phyloP scores from a whole-genome alignment of 23 red algal species.

The Pyropia haitanensis region DNA sequence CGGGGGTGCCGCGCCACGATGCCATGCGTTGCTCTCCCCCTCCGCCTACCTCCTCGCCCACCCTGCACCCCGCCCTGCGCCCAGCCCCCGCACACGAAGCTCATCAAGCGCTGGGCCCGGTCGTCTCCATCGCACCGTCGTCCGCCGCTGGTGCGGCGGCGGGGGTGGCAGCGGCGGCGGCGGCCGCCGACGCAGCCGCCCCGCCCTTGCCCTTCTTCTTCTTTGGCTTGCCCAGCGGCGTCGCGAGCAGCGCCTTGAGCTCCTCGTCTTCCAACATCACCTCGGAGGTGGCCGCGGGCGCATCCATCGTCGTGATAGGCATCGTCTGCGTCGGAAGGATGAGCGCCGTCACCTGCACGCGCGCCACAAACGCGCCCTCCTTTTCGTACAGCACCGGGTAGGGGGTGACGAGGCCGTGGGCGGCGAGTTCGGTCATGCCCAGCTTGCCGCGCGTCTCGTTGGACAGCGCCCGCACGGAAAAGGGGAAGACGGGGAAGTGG shows the following conservation, averaged over 20 bases:
- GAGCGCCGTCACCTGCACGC: conserved; percentile 77
- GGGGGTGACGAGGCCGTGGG: conserved; percentile 74
- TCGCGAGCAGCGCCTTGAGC: conserved; percentile 55
- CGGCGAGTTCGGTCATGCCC: conserved; percentile 86
- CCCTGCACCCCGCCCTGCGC: no score
- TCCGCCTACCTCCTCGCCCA: no score
- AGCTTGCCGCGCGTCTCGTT: conserved; percentile 70
- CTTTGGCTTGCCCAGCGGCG: conserved; percentile 56
- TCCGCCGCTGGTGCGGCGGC: no score
- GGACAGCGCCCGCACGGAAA: conserved; percentile 64
- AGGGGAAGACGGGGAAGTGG: conserved; percentile 72
- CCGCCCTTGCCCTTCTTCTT: conserved; percentile 75
- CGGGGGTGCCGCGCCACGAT: no score
- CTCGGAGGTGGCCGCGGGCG: conserved; percentile 29
- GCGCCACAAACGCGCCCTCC: conserved; percentile 68
- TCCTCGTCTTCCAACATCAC: conserved; percentile 48
- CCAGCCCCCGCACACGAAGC: no score
- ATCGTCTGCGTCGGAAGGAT: conserved; percentile 77
- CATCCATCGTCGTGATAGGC: conserved; percentile 43
- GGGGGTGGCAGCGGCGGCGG: not conserved
- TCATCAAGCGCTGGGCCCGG: no score
- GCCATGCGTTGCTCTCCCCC: no score
- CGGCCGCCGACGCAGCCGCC: conserved; percentile 15
- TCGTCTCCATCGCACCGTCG: no score
- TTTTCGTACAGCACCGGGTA: conserved; percentile 99